Evolutionary conservation across 192 early-diverging fungal genomes (phyloP), one percentile per base, ranked within the genome.

Genomic region (Backusella tuberculispora): DNA sequence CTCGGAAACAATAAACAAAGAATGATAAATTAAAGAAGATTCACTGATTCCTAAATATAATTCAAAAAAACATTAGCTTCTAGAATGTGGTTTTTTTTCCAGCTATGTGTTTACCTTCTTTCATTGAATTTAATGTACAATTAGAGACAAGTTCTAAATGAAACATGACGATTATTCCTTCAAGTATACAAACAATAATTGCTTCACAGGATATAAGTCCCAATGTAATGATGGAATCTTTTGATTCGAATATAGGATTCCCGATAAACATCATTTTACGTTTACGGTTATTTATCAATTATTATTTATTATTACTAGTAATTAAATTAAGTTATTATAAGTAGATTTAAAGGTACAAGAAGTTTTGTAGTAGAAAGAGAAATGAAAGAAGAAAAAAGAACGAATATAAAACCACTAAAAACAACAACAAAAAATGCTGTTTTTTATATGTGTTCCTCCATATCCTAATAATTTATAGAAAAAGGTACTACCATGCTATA

Each of bases 11-110:
- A 83, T 83, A 45, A 83, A 83, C 5, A 83, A 38, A 43, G 71
- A 72, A 56, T 83, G 81, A 66, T 83, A 83, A 37, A 83, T 83
- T 38, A 83, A 73, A 74, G 79, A 77, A 21, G 81, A 83, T 38
- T 75, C 72, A 37, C 77, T 78, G 47, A 83, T 64, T 67, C 81
- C 79, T 80, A 76, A 26, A 13, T 29, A 73, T 4, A 19, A 26
- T 21, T 29, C 24, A 48, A 50, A 44, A 45, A 3, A 65, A 45
- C 42, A 37, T 38, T 5, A 63, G 19, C 15, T 63, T 53, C 19
- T 10, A 42, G 6, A n/a, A 42, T 67, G 21, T 40, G 46, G 17
- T 26, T 53, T 26, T 48, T 38, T 41, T 53, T 56, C 37, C 44
- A 48, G 0, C 5, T 43, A 19, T 40, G 47, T n/a, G 44, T 66